Evolutionary conservation across 192 early-diverging fungal species (phyloP).

Genomic region (Rhizoclosmatium sp.): DNA sequence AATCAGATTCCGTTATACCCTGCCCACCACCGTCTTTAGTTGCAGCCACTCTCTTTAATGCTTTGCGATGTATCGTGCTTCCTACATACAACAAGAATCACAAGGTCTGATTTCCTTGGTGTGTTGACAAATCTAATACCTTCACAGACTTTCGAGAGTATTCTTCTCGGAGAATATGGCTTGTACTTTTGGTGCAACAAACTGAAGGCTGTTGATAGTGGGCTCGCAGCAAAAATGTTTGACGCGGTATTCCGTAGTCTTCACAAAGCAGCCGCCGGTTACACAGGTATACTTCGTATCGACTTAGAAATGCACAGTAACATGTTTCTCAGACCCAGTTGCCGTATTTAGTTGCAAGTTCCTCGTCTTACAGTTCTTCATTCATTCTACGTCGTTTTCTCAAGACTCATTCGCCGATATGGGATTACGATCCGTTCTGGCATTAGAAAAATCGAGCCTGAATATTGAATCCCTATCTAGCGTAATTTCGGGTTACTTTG

Average conservation of each 20-base stretch:
- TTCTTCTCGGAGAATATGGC: background rate
- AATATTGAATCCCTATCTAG: background rate
- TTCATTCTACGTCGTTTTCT: background rate
- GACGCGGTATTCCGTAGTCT: constrained; percentile 16
- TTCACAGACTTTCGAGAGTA: background rate
- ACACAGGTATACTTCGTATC: background rate
- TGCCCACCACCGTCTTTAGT: constrained; percentile 6
- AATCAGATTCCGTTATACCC: too few relatives aligned
- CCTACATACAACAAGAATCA: too few relatives aligned
- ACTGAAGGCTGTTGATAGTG: background rate
- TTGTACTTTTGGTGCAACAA: constrained; percentile 13
- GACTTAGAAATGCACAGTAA: background rate
- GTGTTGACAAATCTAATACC: background rate
- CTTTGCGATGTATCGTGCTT: constrained; percentile 9
- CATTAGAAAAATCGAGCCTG: constrained; percentile 6
- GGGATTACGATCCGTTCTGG: background rate
- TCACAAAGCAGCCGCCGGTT: background rate
- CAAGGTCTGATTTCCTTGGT: background rate
- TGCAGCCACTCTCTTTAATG: constrained; percentile 16
- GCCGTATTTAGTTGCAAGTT: background rate
- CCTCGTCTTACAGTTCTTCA: background rate
- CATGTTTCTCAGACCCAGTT: background rate
- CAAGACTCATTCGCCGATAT: constrained; percentile 5
- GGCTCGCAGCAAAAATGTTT: background rate
- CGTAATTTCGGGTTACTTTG: background rate